Conservation (phyloP, 495 filamentous ascomycete species). For the Hypomontagnella monticulosa region DNA sequence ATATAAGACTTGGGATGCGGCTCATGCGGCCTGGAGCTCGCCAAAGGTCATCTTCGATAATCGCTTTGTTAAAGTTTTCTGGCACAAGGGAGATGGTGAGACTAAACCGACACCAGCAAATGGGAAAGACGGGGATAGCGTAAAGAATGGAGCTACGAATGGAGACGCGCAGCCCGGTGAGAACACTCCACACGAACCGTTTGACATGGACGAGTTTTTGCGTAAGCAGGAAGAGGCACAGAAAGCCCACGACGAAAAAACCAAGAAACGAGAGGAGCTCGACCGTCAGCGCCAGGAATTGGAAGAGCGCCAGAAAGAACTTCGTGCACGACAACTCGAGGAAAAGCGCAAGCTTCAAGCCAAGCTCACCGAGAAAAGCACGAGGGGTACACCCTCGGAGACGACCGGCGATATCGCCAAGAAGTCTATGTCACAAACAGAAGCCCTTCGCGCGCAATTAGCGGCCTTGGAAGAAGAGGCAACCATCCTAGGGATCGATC, state of each 20-base stretch:
- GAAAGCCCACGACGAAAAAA: conserved; percentile 78
- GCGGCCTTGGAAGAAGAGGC: conserved; percentile 88
- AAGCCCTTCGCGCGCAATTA: conserved; percentile 78
- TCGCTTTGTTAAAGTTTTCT: conserved; percentile 97
- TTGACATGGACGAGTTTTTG: conserved; percentile 82
- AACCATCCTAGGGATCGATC: conserved; percentile 78
- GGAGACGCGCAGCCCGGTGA: conserved; percentile 21
- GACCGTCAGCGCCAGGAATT: conserved; percentile 76
- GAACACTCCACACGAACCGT: conserved; percentile 57
- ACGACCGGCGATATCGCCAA: conserved; percentile 19
- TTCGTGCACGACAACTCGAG: conserved; percentile 77
- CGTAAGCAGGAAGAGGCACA: conserved; percentile 83
- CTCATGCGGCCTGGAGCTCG: conserved; percentile 84
- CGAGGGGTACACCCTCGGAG: conserved; percentile 33
- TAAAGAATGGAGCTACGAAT: conserved; percentile 32
- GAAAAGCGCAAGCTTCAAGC: conserved; percentile 74
- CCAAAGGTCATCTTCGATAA: conserved; percentile 98
- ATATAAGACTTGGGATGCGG: conserved; percentile 75
- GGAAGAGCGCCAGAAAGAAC: conserved; percentile 78
- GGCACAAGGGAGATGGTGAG: conserved; percentile 75
- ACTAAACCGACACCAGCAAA: conserved; percentile 32
- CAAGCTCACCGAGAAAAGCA: conserved; percentile 62
- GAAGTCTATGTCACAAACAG: conserved; percentile 52
- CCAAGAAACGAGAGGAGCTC: conserved; percentile 75
- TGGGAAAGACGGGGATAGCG: conserved; percentile 36